Percentiles rank a stretch among this genome's conserved stretches.
Conservation (phyloP, 495 filamentous ascomycete species). For the Corynascus novoguineensis region DNA sequence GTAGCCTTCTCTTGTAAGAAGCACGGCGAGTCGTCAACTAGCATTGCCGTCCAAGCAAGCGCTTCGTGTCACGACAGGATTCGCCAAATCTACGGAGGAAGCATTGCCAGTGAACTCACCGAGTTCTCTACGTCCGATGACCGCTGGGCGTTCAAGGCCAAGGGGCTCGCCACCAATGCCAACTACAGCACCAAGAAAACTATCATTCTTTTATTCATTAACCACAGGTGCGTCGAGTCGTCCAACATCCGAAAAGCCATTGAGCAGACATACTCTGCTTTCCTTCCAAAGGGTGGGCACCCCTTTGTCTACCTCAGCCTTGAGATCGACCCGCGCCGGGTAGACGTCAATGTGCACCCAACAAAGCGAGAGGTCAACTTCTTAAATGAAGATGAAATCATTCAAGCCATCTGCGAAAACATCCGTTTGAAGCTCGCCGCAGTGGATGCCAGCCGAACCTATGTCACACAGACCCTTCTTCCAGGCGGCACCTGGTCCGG, state of each 20-base stretch:
- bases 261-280: constrained; percentile 84
- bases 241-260: constrained; percentile 81
- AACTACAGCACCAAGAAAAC: constrained; percentile 95
- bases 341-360: constrained; percentile 97
- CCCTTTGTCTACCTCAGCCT: constrained; percentile 91
- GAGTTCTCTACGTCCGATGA: constrained; percentile 66
- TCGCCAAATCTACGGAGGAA: constrained; percentile 79
- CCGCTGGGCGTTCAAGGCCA: constrained; percentile 75
- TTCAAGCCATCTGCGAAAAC: constrained; percentile 78
- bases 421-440: constrained; percentile 74
- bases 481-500: constrained; percentile 53
- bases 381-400: constrained; percentile 94
- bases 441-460: constrained; percentile 92
- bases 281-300: constrained; percentile 90
- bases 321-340: constrained; percentile 85
- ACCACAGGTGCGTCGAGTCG: constrained; percentile 94
- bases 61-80: constrained; percentile 76
- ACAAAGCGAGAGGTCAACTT: constrained; percentile 99
- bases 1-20: constrained; percentile 97
- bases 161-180: constrained; percentile 82
- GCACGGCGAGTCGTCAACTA: constrained; percentile 76
- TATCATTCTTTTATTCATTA: constrained; percentile 88
- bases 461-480: constrained; percentile 86
- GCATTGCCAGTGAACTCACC: constrained; percentile 85
- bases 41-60: constrained; percentile 68